Conservation (phyloP, 2,329 filamentous ascomycete genomes). For the Neoscytalidium dimidiatum region DNA sequence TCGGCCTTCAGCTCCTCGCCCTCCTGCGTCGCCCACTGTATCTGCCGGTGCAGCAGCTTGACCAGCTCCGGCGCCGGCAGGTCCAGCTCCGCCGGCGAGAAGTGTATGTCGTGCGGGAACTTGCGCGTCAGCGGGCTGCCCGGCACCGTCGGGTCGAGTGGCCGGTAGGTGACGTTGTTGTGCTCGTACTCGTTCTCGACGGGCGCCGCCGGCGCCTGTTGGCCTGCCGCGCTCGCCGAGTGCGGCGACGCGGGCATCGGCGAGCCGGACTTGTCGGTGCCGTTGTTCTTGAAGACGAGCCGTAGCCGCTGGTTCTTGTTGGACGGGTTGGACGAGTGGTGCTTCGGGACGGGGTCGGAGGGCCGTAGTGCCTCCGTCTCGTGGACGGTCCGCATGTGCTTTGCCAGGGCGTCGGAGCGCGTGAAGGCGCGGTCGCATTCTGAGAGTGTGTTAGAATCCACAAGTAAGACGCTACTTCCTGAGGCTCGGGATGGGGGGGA, state of each 20-base stretch:
- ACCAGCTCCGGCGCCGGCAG: conserved; percentile 69
- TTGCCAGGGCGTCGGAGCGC: conserved; percentile 89
- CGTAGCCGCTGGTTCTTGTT: conserved; percentile 49
- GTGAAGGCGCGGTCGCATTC: conserved; percentile 98
- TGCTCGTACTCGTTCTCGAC: conserved; percentile 46
- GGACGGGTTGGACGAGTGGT: conserved; percentile 49
- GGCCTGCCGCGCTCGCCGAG: conserved; percentile 24
- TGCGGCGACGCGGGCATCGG: conserved; percentile 36
- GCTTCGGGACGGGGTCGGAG: conserved; percentile 69
- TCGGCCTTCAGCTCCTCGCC: conserved; percentile 64
- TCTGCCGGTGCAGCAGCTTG: conserved; percentile 61
- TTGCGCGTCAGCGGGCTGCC: conserved; percentile 56
- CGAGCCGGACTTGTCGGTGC: conserved; percentile 34
- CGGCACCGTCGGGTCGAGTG: conserved; percentile 60
- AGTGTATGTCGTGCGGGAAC: conserved; percentile 60
- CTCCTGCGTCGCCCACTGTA: conserved; percentile 72
- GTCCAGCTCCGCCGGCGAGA: conserved; percentile 65
- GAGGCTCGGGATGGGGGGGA: conserved; percentile 29
- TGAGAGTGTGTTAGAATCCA: conserved; percentile 39
- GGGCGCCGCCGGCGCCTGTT: conserved; percentile 24
- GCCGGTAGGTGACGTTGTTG: conserved; percentile 58
- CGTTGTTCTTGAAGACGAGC: conserved; percentile 42
- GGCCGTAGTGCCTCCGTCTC: conserved; percentile 92
- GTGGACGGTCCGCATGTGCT: conserved; percentile 98
- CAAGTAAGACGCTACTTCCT: too few relatives aligned